Percentiles rank a stretch among this genome's conserved stretches.
These are phyloP conservation scores for Pythium dissotocum DNA, from an alignment of 352 stramenopile genomes.

Conservation along the genomic window DNA sequence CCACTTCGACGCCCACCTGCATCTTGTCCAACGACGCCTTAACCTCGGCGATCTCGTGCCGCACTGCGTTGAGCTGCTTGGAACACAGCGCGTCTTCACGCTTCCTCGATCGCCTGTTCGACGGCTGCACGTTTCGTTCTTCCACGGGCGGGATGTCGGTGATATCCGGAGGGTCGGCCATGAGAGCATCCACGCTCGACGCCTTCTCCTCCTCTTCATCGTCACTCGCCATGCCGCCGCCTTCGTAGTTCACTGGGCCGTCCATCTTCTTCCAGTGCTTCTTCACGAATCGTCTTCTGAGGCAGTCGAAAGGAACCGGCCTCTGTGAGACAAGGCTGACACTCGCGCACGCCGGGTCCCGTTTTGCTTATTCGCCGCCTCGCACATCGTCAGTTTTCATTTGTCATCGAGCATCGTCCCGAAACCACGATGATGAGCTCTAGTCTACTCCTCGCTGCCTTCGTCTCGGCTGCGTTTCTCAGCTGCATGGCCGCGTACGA, in stretches of 20 bases:
- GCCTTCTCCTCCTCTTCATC: constrained; percentile 10
- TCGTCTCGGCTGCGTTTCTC: not conserved
- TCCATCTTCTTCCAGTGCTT: constrained; percentile 1
- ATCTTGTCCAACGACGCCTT: constrained; percentile 26
- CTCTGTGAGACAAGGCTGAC: not conserved
- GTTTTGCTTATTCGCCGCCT: not conserved
- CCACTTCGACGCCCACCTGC: not conserved
- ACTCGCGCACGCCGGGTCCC: not conserved
- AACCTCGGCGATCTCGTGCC: constrained; percentile 38
- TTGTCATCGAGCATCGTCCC: not conserved
- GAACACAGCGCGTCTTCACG: constrained; percentile 38
- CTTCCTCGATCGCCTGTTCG: constrained; percentile 32
- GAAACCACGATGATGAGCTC: not conserved
- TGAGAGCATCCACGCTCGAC: not conserved
- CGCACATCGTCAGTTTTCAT: not conserved
- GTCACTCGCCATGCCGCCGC: not conserved
- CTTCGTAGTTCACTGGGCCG: not conserved
- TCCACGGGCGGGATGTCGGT: not conserved
- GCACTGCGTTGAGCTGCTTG: constrained; percentile 35
- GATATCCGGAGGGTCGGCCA: constrained; percentile 28
- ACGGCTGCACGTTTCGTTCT: not conserved
- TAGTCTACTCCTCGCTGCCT: too few relatives aligned
- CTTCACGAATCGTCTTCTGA: too few relatives aligned
- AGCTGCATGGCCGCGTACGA: constrained; percentile 4
- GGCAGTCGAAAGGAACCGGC: too few relatives aligned